Evolutionary conservation across 148 eudicot species (phyloP), one percentile per base, ranked within the genome.

Genomic region (Suaeda aralocaspica): DNA sequence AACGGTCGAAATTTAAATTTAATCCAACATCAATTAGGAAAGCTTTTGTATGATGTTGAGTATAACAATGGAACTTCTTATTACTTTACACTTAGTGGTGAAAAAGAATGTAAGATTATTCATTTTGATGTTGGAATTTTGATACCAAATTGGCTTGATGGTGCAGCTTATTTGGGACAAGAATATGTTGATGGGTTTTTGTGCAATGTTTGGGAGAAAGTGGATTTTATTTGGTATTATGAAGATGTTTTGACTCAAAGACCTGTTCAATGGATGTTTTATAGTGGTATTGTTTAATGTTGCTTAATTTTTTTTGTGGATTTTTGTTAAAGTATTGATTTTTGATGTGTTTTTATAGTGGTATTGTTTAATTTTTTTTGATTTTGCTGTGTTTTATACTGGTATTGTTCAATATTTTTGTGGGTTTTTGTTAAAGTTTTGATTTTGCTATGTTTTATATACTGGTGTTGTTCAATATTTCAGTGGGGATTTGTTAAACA

Each of bases 1-100:
- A 89, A 87, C 50, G 89, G 91, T 52, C 89, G 89, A 64, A 89
- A 89, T 77, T 80, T 85, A 73, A 89, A 87, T 81, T 80, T 87
- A 14, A 81, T 89, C 14, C 96, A 83, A n/a, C 9, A 85, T 61
- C 91, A 89, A 76, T 76, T 87, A 12, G 89, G 82, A 0, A 66
- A 79, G 67, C 45, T 69, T 6, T 3, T 76, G 36, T 82, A 85
- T 73, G 84, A 83, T 55, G 78, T 83, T 2, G 89, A 88, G 60
- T 85, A 87, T 81, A 86, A 80, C 72, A 88, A 88, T 62, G 89
- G 87, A 33, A 83, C 87, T 9, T 45, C 56, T 24, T 87, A 75
- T 52, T 62, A 67, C 65, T 87, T 81, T 78, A 79, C 82, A 11
- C 82, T 70, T 10, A 72, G 57, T 67, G 72, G 41, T 2, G 68